Evolutionary conservation across 192 early-diverging fungal species (phyloP).

Genomic region (Linnemannia exigua): DNA sequence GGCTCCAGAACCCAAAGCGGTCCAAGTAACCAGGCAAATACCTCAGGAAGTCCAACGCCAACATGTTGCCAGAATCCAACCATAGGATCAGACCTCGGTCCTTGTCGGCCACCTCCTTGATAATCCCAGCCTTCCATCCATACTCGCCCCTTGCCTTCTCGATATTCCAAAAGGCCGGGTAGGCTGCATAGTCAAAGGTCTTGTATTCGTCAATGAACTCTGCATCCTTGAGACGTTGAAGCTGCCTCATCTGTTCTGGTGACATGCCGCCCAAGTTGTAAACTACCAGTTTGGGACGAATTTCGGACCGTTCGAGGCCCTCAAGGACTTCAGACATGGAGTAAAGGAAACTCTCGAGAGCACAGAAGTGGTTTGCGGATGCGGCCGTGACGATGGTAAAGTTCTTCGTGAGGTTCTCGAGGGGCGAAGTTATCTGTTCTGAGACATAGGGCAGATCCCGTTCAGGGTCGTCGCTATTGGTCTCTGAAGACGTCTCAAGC

Average conservation of each 20-base stretch:
- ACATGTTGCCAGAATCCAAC: slow-evolving; percentile 67
- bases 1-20: slow-evolving; percentile 67
- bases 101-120: slow-evolving; percentile 60
- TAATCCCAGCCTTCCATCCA: slow-evolving; percentile 69
- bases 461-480: slow-evolving; percentile 25
- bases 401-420: slow-evolving; percentile 34
- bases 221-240: slow-evolving; percentile 53
- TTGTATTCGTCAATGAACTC: slow-evolving; percentile 61
- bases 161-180: slow-evolving; percentile 67
- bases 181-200: slow-evolving; percentile 60
- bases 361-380: slow-evolving; percentile 67
- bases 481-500: not conserved
- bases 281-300: slow-evolving; percentile 58
- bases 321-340: slow-evolving; percentile 53
- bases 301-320: slow-evolving; percentile 44
- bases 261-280: slow-evolving; percentile 67
- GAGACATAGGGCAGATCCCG: slow-evolving; percentile 31
- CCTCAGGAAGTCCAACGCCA: slow-evolving; percentile 59
- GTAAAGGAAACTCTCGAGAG: slow-evolving; percentile 63
- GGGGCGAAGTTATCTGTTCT: slow-evolving; percentile 25
- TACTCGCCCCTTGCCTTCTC: slow-evolving; percentile 61
- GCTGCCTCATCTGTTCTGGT: slow-evolving; percentile 48
- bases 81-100: slow-evolving; percentile 62
- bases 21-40: slow-evolving; percentile 40
- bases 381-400: slow-evolving; percentile 69